phyloP scores from a whole-genome alignment of 2,329 filamentous ascomycete genomes.

The Lachnellula hyalina region DNA sequence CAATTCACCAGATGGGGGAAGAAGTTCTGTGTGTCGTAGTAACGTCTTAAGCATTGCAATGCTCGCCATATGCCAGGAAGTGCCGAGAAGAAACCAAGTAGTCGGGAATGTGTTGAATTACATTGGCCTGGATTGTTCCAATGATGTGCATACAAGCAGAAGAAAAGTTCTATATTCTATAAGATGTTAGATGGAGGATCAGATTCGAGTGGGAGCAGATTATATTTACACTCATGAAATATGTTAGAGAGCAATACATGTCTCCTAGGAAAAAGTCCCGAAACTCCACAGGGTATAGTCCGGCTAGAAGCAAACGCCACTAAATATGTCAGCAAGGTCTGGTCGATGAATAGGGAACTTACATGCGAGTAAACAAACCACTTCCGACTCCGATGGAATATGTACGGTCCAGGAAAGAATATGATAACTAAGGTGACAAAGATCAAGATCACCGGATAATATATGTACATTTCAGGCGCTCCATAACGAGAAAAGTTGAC shows the following conservation, averaged over 20 bases:
- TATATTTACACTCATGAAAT: slow-evolving; percentile 71
- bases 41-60: slow-evolving; percentile 85
- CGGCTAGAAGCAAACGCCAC: slow-evolving; percentile 81
- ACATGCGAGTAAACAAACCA: slow-evolving; percentile 92
- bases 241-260: slow-evolving; percentile 94
- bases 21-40: slow-evolving; percentile 75
- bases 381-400: slow-evolving; percentile 70
- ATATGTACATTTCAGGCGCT: slow-evolving; percentile 65
- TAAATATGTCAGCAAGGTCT: slow-evolving; percentile 37
- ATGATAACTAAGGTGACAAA: slow-evolving; percentile 61
- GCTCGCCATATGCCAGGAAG: slow-evolving; percentile 87
- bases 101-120: slow-evolving; percentile 77
- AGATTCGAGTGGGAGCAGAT: no score
- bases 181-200: not conserved
- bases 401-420: slow-evolving; percentile 66
- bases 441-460: slow-evolving; percentile 80
- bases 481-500: slow-evolving; percentile 76
- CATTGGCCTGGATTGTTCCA: slow-evolving; percentile 74
- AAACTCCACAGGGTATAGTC: slow-evolving; percentile 90
- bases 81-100: slow-evolving; percentile 79
- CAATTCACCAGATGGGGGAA: slow-evolving; percentile 93
- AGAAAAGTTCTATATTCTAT: slow-evolving; percentile 86
- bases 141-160: slow-evolving; percentile 78
- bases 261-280: slow-evolving; percentile 96
- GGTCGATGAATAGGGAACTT: slow-evolving; percentile 34